Percentiles rank a stretch among this genome's conserved stretches.
These are phyloP conservation scores for Beta vulgaris DNA, from an alignment of 148 eudicot species.

Conservation along the genomic window DNA sequence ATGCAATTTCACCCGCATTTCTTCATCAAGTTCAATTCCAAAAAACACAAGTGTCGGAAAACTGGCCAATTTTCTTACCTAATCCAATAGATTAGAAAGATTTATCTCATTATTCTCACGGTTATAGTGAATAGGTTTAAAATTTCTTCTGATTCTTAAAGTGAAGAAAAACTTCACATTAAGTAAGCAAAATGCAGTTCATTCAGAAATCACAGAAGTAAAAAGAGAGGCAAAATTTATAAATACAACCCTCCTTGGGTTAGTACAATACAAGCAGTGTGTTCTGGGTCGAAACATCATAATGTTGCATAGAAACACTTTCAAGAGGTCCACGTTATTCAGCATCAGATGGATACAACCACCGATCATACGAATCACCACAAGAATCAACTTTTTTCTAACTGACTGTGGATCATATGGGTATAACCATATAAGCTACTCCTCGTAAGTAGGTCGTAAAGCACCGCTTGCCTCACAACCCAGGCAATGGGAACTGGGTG, in stretches of 20 bases:
- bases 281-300: neutral
- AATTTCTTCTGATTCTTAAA: too few species aligned
- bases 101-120: too few species aligned
- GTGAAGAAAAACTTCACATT: neutral
- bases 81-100: too few species aligned
- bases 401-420: neutral
- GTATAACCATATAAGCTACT: neutral
- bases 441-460: neutral
- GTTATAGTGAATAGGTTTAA: too few species aligned
- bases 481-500: conserved; percentile 76
- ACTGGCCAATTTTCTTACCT: too few species aligned
- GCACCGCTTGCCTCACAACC: conserved; percentile 54
- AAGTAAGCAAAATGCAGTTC: neutral
- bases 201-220: neutral
- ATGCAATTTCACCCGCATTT: too few species aligned
- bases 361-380: neutral
- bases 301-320: neutral
- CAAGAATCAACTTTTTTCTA: neutral
- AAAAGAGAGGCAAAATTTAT: neutral
- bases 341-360: neutral
- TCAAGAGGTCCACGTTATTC: neutral
- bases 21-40: too few species aligned
- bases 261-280: neutral
- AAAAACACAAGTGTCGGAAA: too few species aligned
- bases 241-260: neutral